These are phyloP conservation scores for Fusarium haematococcum DNA, from an alignment of 2,329 filamentous ascomycete genomes.

Conservation along the genomic window DNA sequence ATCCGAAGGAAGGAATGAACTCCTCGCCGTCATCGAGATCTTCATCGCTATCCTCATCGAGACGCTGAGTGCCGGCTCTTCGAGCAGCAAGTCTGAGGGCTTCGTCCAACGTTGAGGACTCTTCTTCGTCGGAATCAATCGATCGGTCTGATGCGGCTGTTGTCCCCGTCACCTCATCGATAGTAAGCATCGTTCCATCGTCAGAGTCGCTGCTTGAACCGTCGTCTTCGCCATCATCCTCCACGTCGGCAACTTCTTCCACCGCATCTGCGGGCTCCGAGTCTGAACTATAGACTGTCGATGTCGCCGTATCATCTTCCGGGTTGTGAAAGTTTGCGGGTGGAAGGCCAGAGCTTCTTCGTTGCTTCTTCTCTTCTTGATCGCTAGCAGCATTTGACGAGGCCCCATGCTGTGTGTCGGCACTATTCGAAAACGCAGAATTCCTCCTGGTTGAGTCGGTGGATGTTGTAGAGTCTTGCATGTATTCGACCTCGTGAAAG, in stretches of 20 bases:
- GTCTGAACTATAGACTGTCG: conserved; percentile 81
- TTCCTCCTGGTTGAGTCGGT: conserved; percentile 81
- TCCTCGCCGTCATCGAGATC: conserved; percentile 76
- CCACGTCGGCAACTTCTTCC: conserved; percentile 67
- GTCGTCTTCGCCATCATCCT: conserved; percentile 58
- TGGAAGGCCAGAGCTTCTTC: conserved; percentile 75
- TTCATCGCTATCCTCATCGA: conserved; percentile 64
- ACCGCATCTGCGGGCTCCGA: conserved; percentile 68
- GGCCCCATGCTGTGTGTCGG: conserved; percentile 60
- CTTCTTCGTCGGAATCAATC: conserved; percentile 73
- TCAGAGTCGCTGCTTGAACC: conserved; percentile 70
- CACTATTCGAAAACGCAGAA: conserved; percentile 56
- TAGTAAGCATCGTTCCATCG: conserved; percentile 83
- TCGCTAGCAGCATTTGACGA: conserved; percentile 74
- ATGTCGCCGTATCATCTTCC: conserved; percentile 77
- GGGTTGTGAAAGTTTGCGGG: conserved; percentile 73
- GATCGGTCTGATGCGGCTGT: conserved; percentile 72
- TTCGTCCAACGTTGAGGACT: conserved; percentile 80
- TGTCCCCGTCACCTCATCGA: conserved; percentile 81
- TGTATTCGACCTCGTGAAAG: conserved; percentile 92
- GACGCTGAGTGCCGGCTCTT: conserved; percentile 78
- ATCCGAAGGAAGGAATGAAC: conserved; percentile 81
- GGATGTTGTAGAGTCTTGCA: conserved; percentile 86
- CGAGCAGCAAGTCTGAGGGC: conserved; percentile 80
- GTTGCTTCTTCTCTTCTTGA: conserved; percentile 69